phyloP scores from a whole-genome alignment of 441 rosid genomes.

The Populus hybrid region DNA sequence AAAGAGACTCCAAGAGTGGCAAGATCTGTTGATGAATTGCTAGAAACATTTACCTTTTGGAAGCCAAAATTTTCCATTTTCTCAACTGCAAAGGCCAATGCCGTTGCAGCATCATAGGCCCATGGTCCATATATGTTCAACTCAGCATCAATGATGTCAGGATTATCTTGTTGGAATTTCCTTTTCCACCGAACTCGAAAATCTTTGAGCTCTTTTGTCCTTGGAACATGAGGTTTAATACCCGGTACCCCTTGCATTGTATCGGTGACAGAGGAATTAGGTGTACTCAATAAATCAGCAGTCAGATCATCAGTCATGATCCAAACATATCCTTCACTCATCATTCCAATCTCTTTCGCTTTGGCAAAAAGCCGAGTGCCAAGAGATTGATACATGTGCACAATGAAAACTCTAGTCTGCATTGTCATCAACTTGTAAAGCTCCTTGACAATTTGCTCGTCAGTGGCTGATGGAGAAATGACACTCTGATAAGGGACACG shows the following conservation, averaged over 20 bases:
- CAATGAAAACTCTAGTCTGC: constrained; percentile 50
- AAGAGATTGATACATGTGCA: constrained; percentile 12
- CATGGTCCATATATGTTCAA: constrained; percentile 37
- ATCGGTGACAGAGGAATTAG: constrained; percentile 6
- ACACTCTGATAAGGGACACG: constrained; percentile 41
- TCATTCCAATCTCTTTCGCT: constrained; percentile 57
- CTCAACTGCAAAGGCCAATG: constrained; percentile 51
- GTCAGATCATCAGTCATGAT: constrained; percentile 46
- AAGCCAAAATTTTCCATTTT: constrained; percentile 32
- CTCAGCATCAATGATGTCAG: constrained; percentile 6
- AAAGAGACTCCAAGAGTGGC: background rate
- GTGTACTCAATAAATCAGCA: constrained; percentile 16
- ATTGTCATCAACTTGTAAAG: constrained; percentile 49
- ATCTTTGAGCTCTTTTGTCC: background rate
- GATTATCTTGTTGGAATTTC: constrained; percentile 28
- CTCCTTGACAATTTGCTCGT: constrained; percentile 40
- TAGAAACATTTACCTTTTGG: background rate
- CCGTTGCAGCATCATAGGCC: constrained; percentile 53
- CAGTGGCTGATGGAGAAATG: constrained; percentile 34
- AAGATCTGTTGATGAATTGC: background rate
- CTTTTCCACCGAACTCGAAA: constrained; percentile 39
- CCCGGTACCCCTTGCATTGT: constrained; percentile 52
- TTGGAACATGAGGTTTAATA: constrained; percentile 27
- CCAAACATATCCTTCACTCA: constrained; percentile 58
- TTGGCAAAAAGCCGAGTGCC: constrained; percentile 41